Conservation (phyloP, 176 grass and related monocot species). For the Aegilops speltoides region DNA sequence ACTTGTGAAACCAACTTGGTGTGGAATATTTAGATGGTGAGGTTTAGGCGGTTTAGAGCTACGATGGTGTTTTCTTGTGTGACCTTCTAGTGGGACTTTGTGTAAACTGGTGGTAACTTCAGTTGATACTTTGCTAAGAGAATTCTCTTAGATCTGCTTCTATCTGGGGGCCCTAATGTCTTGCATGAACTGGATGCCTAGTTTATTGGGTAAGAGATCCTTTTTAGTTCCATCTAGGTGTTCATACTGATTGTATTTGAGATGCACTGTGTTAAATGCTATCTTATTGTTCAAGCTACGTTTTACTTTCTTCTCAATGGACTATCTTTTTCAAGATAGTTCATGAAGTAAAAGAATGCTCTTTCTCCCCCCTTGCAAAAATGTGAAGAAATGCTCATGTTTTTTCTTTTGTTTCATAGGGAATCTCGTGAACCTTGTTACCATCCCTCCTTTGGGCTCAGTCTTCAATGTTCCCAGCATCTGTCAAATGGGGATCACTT, state of each 20-base stretch:
- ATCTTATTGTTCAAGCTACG: slow-evolving; percentile 12
- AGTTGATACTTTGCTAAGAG: neutral
- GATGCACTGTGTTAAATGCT: slow-evolving; percentile 13
- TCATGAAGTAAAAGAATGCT: neutral
- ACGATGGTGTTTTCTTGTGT: neutral
- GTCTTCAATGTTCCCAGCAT: neutral
- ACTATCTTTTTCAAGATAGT: neutral
- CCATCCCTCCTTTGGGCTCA: neutral
- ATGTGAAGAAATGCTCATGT: neutral
- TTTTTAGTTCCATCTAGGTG: neutral
- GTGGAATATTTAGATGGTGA: neutral
- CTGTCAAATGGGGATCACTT: slow-evolving; percentile 12
- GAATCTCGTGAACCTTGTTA: neutral
- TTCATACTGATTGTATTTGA: neutral
- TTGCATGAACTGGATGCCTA: neutral
- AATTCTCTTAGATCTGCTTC: neutral
- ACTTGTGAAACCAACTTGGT: neutral
- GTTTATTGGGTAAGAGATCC: neutral
- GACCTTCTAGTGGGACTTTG: neutral
- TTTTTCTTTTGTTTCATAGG: neutral
- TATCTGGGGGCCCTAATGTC: neutral
- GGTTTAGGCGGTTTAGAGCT: neutral
- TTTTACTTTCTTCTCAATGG: neutral
- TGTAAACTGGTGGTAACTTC: neutral
- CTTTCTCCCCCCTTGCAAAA: neutral